These are phyloP conservation scores for Physcomitrium patens DNA, from an alignment of 225 moss, liverwort and hornwort genomes.

Conservation along the genomic window DNA sequence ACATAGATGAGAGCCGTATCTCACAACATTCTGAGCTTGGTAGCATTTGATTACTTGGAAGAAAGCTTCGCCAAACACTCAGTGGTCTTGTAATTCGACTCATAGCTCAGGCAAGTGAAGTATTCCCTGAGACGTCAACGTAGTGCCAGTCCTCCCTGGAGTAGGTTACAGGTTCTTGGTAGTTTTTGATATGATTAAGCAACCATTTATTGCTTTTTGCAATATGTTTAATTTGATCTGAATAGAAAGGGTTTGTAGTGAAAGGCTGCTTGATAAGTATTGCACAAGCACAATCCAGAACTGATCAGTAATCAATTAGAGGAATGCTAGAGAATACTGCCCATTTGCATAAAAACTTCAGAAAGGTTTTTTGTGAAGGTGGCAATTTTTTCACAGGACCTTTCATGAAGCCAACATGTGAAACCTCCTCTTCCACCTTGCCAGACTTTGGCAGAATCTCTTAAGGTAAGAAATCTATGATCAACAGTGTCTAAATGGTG, in stretches of 20 bases:
- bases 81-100: conserved; percentile 41
- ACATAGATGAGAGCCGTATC: conserved; percentile 70
- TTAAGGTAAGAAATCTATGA: too few relatives aligned
- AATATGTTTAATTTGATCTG: background rate
- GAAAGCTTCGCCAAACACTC: conserved; percentile 47
- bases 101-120: conserved; percentile 31
- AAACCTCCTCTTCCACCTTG: conserved; percentile 28
- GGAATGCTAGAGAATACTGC: conserved; percentile 69
- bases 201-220: too few relatives aligned
- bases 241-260: too few relatives aligned
- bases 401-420: conserved; percentile 90
- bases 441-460: background rate
- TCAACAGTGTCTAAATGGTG: too few relatives aligned
- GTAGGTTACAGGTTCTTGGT: background rate
- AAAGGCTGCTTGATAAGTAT: too few relatives aligned
- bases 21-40: conserved; percentile 75
- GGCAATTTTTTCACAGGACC: conserved; percentile 78
- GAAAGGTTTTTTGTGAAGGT: too few relatives aligned
- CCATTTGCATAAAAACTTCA: conserved; percentile 45
- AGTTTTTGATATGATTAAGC: too few relatives aligned
- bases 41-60: conserved; percentile 70
- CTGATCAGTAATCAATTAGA: background rate
- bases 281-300: too few relatives aligned
- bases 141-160: background rate
- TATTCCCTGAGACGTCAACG: too few relatives aligned